Percentiles rank a stretch among this genome's conserved stretches.
These are phyloP conservation scores for Angomonas ambiguus DNA, from an alignment of 208 protist species.

Conservation along the genomic window DNA sequence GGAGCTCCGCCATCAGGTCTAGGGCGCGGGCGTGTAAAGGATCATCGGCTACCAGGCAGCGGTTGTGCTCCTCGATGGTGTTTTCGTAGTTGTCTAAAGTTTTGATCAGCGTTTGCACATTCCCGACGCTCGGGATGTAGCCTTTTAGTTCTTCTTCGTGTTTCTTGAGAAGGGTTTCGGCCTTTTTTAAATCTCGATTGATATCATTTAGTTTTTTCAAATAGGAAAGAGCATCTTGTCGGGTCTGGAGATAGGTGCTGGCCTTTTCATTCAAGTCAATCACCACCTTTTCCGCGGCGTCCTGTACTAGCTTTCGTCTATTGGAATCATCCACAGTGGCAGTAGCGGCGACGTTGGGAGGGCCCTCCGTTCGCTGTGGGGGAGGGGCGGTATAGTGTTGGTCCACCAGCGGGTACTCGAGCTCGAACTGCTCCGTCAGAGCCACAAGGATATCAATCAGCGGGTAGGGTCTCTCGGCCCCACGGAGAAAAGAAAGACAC, in stretches of 20 bases:
- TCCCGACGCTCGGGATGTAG: conserved; percentile 45
- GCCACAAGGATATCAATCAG: conserved; percentile 62
- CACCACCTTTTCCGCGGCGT: conserved; percentile 61
- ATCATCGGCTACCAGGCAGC: conserved; percentile 48
- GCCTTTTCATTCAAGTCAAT: conserved; percentile 73
- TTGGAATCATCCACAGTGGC: conserved; percentile 12
- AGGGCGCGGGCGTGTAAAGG: conserved; percentile 54
- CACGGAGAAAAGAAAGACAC: conserved; percentile 46
- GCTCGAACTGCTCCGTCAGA: conserved; percentile 65
- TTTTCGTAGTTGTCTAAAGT: conserved; percentile 35
- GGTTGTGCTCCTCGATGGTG: conserved; percentile 52
- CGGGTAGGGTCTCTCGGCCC: conserved; percentile 44
- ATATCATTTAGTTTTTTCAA: conserved; percentile 39
- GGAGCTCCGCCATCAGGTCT: conserved; percentile 67
- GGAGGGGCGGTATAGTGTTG: conserved; percentile 15
- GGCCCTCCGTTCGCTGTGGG: not conserved
- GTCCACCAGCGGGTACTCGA: conserved; percentile 52
- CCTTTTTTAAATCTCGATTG: conserved; percentile 47
- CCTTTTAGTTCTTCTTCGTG: conserved; percentile 46
- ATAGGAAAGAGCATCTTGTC: conserved; percentile 39
- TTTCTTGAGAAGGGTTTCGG: conserved; percentile 31
- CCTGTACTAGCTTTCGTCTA: conserved; percentile 29
- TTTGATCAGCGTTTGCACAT: conserved; percentile 32
- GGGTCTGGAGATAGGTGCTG: conserved; percentile 50
- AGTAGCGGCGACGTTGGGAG: not conserved